A percentile compares a stretch with the other conserved stretches of the same genome.
These are phyloP conservation scores for Proteromonas lacertae DNA, from an alignment of 352 stramenopile genomes.

Conservation along the genomic window DNA sequence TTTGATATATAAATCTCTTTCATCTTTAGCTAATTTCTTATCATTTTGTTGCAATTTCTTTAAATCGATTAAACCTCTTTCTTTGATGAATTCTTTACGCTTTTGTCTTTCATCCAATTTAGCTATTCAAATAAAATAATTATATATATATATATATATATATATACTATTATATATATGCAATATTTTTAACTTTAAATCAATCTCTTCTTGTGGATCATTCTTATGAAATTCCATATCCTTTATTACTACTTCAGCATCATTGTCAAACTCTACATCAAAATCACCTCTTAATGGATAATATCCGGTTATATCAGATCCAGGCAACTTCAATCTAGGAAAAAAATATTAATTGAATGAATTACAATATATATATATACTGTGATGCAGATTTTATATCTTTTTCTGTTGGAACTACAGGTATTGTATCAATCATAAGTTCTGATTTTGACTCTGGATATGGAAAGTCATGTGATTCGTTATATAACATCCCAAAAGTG, in stretches of 20 bases:
- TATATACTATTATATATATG: too few species aligned
- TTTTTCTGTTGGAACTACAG: too few species aligned
- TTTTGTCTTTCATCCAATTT: slow-evolving; percentile 48
- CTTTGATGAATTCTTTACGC: slow-evolving; percentile 51
- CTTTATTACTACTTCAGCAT: slow-evolving; percentile 52
- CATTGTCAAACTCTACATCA: slow-evolving; percentile 71
- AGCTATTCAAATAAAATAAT: too few species aligned
- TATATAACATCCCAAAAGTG: too few species aligned
- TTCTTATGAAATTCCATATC: slow-evolving; percentile 48
- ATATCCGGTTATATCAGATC: slow-evolving; percentile 27
- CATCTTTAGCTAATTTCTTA: slow-evolving; percentile 35
- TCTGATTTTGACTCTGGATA: too few species aligned
- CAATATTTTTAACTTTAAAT: slow-evolving; percentile 58
- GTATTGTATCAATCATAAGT: too few species aligned
- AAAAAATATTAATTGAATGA: too few species aligned
- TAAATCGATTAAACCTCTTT: slow-evolving; percentile 46
- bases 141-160: slow-evolving; percentile 73
- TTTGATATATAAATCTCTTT: slow-evolving; percentile 35
- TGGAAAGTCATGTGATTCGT: too few species aligned
- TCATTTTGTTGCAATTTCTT: slow-evolving; percentile 32
- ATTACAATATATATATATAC: too few species aligned
- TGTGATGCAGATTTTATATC: too few species aligned
- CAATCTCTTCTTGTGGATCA: slow-evolving; percentile 36
- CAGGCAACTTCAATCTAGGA: too few species aligned
- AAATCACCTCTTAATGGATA: slow-evolving; percentile 62